A percentile compares a stretch with the other conserved stretches of the same genome.
Conservation (phyloP, 2,329 filamentous ascomycete genomes). For the Sarocladiaceae sp. region DNA sequence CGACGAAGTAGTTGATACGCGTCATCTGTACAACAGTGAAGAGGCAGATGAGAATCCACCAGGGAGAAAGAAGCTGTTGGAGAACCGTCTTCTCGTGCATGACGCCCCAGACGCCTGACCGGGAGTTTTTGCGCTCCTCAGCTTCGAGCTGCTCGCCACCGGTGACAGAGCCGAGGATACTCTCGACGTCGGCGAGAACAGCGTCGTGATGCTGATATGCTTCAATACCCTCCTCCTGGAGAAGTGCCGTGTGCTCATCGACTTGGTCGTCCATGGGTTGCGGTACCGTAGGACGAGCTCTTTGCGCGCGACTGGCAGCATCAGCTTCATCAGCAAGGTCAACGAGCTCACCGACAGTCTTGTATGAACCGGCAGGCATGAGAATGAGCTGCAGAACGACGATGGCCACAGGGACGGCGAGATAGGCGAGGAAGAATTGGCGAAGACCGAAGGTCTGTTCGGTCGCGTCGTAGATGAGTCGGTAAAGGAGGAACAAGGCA, state of each 20-base stretch:
- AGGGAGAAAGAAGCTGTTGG: slow-evolving; percentile 70
- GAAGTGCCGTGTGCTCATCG: slow-evolving; percentile 49
- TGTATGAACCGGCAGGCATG: slow-evolving; percentile 73
- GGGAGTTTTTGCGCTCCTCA: slow-evolving; percentile 64
- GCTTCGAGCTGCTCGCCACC: slow-evolving; percentile 57
- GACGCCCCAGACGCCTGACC: slow-evolving; percentile 78
- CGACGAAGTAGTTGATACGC: slow-evolving; percentile 88
- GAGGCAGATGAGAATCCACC: slow-evolving; percentile 77
- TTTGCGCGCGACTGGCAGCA: slow-evolving; percentile 23
- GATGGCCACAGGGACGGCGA: slow-evolving; percentile 63
- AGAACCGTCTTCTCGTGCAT: slow-evolving; percentile 67
- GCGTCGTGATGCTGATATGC: slow-evolving; percentile 47
- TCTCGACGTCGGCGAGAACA: slow-evolving; percentile 64
- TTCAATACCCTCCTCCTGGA: slow-evolving; percentile 50
- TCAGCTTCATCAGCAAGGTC: slow-evolving; percentile 56
- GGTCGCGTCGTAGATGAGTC: slow-evolving; percentile 59
- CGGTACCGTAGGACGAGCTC: slow-evolving; percentile 18
- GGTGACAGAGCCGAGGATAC: slow-evolving; percentile 59
- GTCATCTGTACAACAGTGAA: slow-evolving; percentile 76
- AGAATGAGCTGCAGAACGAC: slow-evolving; percentile 60
- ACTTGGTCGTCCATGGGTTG: slow-evolving; percentile 45
- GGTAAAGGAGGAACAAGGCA: slow-evolving; percentile 69
- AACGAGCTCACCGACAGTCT: slow-evolving; percentile 78
- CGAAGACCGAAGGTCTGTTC: slow-evolving; percentile 50
- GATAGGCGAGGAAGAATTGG: slow-evolving; percentile 66